phyloP scores from a whole-genome alignment of 1,284 basidiomycete species.

The Ceratobasidium sp. region DNA sequence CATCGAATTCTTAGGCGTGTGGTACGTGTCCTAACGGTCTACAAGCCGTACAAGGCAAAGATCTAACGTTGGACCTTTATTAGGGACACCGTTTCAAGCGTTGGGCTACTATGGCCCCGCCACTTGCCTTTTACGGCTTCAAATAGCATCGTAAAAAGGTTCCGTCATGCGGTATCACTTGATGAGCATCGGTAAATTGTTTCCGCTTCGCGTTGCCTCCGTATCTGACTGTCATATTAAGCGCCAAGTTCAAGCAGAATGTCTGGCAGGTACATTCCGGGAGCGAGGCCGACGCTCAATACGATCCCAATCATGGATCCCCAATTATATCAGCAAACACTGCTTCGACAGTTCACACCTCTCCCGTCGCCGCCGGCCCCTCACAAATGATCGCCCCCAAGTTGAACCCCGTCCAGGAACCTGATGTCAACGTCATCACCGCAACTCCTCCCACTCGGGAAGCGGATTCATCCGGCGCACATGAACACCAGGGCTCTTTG shows the following conservation, averaged over 20 bases:
- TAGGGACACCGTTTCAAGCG: slow-evolving; percentile 52
- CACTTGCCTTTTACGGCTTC: slow-evolving; percentile 51
- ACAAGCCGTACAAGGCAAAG: neutral
- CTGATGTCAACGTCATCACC: slow-evolving; percentile 22
- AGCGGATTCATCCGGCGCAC: neutral
- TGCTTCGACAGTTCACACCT: slow-evolving; percentile 4
- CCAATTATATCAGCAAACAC: neutral
- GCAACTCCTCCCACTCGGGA: slow-evolving; percentile 21
- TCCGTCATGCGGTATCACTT: slow-evolving; percentile 51
- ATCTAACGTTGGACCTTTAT: neutral
- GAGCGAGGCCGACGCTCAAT: slow-evolving; percentile 6
- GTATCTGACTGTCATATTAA: neutral
- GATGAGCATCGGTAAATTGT: slow-evolving; percentile 48
- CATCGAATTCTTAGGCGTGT: slow-evolving; percentile 47
- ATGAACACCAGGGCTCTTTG: slow-evolving; percentile 1
- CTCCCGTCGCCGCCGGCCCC: slow-evolving; percentile 5
- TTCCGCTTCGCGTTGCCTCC: neutral
- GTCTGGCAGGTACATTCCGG: slow-evolving; percentile 46
- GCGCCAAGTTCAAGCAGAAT: slow-evolving; percentile 50
- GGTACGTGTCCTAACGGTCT: neutral
- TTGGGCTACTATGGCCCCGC: slow-evolving; percentile 49
- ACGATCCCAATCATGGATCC: slow-evolving; percentile 49
- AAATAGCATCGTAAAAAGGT: slow-evolving; percentile 49
- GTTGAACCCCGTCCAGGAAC: slow-evolving; percentile 5
- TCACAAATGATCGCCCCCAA: neutral